Conservation (phyloP, 176 grass and related monocot species). For the Carex scoparia region DNA sequence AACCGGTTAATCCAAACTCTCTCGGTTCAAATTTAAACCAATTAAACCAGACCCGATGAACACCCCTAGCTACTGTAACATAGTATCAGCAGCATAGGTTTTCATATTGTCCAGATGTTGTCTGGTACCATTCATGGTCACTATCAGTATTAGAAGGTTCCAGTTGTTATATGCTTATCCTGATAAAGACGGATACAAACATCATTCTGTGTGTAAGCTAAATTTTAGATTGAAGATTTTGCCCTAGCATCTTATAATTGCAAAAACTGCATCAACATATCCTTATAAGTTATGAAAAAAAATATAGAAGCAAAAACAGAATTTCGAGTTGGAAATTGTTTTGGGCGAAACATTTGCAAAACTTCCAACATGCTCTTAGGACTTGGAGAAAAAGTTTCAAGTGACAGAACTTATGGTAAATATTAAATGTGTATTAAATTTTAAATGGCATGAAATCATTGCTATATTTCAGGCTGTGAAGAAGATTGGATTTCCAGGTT, state of each 20-base stretch:
- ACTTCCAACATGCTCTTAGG: neutral
- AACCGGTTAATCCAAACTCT: no score
- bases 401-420: neutral
- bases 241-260: neutral
- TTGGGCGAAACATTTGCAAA: neutral
- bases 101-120: neutral
- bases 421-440: neutral
- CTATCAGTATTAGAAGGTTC: neutral
- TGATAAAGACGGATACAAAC: neutral
- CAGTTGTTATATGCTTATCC: neutral
- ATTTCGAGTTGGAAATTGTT: neutral
- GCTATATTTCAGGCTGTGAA: constrained; percentile 53
- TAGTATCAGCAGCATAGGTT: neutral
- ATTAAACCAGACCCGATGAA: no score
- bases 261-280: neutral
- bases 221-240: neutral
- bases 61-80: neutral
- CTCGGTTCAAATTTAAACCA: no score
- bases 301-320: neutral
- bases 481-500: constrained; percentile 63
- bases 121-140: neutral
- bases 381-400: neutral
- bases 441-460: neutral
- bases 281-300: neutral
- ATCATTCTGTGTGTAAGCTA: neutral